Base-by-base conservation (phyloP, 225 moss, liverwort and hornwort genomes). In the Pleurozium schreberi region DNA sequence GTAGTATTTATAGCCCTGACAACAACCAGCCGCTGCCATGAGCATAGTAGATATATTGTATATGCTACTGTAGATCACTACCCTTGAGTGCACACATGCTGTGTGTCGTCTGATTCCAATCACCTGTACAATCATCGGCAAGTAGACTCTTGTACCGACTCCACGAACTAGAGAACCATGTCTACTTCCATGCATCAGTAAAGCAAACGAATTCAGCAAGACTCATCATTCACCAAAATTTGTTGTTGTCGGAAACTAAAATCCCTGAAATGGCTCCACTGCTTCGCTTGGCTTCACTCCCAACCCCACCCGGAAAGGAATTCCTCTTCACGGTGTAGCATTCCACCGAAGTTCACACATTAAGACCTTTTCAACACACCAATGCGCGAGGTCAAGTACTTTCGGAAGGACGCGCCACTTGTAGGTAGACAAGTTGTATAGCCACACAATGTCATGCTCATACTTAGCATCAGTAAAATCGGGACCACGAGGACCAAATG, bases 311-410 rank as follows among this genome's bases (percentile, higher is more conserved):
- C n/a, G n/a, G n/a, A 22, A 2, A 52, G 18, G 28, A 67, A 38
- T 27, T 47, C 75, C 38, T 40, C 40, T 43, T 76, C 42, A 88
- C 4, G 81, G 63, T 15, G 8, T 16, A 22, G 64, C 47, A 64
- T 49, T 82, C 49, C 64, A 64, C 10, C 47, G 64, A 82, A 82
- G 64, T 20, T 82, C 64, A 82, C 49, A 64, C 64, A 64, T 64
- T 4, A 25, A 36, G 10, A 18, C 13, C 6, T 74, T 1, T 28
- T 28, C 0, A 42, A 8, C 4, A 6, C 4, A 3, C 3, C 0
- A 5, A 42, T 2, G n/a, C n/a, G n/a, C n/a, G n/a, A n/a, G 3
- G 5, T 42, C 20, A 43, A 18, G 43, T 22, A 31, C 0, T 3
- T 22, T 14, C 2, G 47, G 47, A 64, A 49, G 49, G 47, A 49